Percentiles rank a stretch among this genome's conserved stretches.
Evolutionary conservation across 768 basidiomycete genomes (phyloP).

Genomic region (Rickenella mellea): DNA sequence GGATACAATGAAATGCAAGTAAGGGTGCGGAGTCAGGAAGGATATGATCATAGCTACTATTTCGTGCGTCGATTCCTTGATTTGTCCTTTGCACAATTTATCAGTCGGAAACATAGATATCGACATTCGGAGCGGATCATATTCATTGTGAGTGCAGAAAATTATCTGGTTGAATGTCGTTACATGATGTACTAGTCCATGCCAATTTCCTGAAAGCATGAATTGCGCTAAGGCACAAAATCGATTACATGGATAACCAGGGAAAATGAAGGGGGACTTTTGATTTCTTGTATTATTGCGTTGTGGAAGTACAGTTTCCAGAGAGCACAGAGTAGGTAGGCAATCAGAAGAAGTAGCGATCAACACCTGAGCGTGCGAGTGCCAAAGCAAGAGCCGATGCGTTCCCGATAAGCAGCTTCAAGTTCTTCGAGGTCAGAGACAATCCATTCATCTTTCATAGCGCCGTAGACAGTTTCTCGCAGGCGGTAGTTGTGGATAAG

Average conservation of each 20-base stretch:
- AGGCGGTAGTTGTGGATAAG: slow-evolving; percentile 45
- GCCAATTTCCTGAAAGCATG: slow-evolving; percentile 78
- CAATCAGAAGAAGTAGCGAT: background rate
- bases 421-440: slow-evolving; percentile 49
- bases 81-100: background rate
- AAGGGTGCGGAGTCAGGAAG: slow-evolving; percentile 67
- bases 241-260: background rate
- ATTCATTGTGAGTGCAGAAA: slow-evolving; percentile 76
- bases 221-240: slow-evolving; percentile 5
- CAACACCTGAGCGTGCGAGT: background rate
- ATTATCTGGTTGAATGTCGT: slow-evolving; percentile 7
- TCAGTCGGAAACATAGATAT: slow-evolving; percentile 43
- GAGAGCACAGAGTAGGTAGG: slow-evolving; percentile 3
- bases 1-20: slow-evolving; percentile 72
- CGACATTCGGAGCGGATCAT: slow-evolving; percentile 85
- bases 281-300: background rate
- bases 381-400: slow-evolving; percentile 25
- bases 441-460: slow-evolving; percentile 63
- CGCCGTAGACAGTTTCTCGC: slow-evolving; percentile 55
- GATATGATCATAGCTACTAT: slow-evolving; percentile 86
- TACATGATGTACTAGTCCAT: slow-evolving; percentile 48
- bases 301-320: background rate
- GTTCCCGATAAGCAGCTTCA: slow-evolving; percentile 47
- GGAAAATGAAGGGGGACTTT: background rate
- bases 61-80: slow-evolving; percentile 42